phyloP scores from a whole-genome alignment of 2,329 filamentous ascomycete genomes.

The Albophoma yamanashiensis region DNA sequence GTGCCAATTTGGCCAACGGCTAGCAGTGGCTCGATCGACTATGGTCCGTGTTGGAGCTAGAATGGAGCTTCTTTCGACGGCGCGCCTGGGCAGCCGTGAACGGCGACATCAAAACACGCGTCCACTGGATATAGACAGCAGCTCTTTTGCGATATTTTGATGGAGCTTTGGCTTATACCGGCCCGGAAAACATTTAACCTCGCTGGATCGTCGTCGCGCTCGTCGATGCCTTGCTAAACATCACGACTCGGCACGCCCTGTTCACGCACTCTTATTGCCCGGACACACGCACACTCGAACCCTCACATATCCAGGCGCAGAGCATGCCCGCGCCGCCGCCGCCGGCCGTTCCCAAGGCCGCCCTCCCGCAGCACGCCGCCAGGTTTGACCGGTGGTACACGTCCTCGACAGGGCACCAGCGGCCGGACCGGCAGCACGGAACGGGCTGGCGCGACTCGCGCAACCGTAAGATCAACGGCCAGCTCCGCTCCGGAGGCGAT shows the following conservation, averaged over 20 bases:
- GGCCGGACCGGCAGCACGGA: constrained; percentile 54
- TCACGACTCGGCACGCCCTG: not conserved
- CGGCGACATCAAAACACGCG: not conserved
- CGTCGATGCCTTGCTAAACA: not conserved
- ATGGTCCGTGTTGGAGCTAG: not conserved
- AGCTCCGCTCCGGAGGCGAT: constrained; percentile 47
- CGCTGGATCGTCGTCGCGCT: not conserved
- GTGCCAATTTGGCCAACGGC: not conserved
- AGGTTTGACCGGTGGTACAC: constrained; percentile 63
- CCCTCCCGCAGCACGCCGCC: constrained; percentile 29
- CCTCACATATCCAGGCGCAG: not conserved
- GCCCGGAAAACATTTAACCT: not conserved
- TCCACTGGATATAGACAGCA: not conserved
- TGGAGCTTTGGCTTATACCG: not conserved
- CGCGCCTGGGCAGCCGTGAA: not conserved
- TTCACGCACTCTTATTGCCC: not conserved
- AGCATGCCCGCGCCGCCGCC: not conserved
- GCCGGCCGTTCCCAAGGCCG: constrained; percentile 18
- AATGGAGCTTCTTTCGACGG: not conserved
- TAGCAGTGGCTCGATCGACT: not conserved
- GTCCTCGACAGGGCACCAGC: constrained; percentile 67
- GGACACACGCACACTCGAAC: not conserved
- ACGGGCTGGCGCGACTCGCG: constrained; percentile 63
- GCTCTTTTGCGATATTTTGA: not conserved
- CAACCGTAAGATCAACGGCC: constrained; percentile 55